Percentiles rank a stretch among this genome's conserved stretches.
These are phyloP conservation scores for Trametes punicea DNA, from an alignment of 768 basidiomycete species.

Conservation along the genomic window DNA sequence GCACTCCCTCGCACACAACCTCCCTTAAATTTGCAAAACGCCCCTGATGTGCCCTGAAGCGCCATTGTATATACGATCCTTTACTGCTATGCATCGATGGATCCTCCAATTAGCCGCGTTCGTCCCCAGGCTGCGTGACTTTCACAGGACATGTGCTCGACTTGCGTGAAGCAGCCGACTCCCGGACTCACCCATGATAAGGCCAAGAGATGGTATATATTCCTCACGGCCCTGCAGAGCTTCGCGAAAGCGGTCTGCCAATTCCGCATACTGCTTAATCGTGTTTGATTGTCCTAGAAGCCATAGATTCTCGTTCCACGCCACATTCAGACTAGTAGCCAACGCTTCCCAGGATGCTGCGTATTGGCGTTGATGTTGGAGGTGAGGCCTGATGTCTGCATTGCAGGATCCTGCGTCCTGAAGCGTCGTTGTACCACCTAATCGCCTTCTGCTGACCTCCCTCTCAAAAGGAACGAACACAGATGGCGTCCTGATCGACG, in stretches of 20 bases:
- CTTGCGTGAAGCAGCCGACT: neutral
- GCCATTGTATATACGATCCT: too few relatives aligned
- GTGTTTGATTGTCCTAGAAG: neutral
- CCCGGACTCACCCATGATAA: neutral
- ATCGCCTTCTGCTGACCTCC: neutral
- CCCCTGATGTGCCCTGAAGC: too few relatives aligned
- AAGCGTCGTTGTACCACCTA: too few relatives aligned
- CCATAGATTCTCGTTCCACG: neutral
- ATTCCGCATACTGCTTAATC: too few relatives aligned
- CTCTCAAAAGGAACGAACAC: constrained; percentile 35
- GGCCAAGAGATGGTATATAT: neutral
- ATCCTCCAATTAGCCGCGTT: neutral
- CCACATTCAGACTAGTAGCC: neutral
- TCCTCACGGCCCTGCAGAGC: too few relatives aligned
- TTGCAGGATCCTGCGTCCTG: too few relatives aligned
- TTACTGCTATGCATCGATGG: too few relatives aligned
- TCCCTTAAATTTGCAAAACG: neutral
- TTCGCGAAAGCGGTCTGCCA: too few relatives aligned
- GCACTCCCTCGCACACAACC: neutral
- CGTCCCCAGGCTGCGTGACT: neutral
- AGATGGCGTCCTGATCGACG: constrained; percentile 39
- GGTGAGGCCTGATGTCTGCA: constrained; percentile 17
- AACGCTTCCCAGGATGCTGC: constrained; percentile 21
- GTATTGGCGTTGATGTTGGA: constrained; percentile 31
- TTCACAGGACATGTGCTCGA: neutral